A percentile compares a stretch with the other conserved stretches of the same genome.
phyloP scores from a whole-genome alignment of 495 filamentous ascomycete species.

The Patellaria atrata region DNA sequence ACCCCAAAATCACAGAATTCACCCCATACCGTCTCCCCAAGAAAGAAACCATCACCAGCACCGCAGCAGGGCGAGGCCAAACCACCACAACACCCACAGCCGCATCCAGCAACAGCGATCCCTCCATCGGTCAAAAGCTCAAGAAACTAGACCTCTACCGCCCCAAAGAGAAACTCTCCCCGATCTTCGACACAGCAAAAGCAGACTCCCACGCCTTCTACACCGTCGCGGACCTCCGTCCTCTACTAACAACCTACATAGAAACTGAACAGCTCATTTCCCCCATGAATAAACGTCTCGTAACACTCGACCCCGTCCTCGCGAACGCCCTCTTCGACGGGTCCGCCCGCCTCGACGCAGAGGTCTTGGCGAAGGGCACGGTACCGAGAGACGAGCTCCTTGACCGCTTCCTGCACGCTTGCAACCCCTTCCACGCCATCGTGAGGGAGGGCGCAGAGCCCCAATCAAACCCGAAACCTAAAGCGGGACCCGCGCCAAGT shows the following conservation, averaged over 20 bases:
- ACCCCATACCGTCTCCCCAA: conserved; percentile 49
- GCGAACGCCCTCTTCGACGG: conserved; percentile 44
- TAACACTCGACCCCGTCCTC: conserved; percentile 48
- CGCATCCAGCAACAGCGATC: conserved; percentile 29
- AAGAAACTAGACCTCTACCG: conserved; percentile 39
- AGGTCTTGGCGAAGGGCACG: conserved; percentile 42
- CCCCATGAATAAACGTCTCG: conserved; percentile 45
- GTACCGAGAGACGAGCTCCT: conserved; percentile 49
- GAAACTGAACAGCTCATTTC: conserved; percentile 36
- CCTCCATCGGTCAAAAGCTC: conserved; percentile 42
- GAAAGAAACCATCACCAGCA: conserved; percentile 31
- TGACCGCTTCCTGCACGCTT: conserved; percentile 41
- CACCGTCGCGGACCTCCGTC: conserved; percentile 37
- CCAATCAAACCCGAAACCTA: conserved; percentile 39
- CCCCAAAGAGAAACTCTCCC: conserved; percentile 41
- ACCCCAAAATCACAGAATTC: conserved; percentile 40
- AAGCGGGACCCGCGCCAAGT: conserved; percentile 46
- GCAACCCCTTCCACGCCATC: conserved; percentile 41
- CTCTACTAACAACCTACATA: conserved; percentile 37
- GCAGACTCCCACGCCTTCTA: conserved; percentile 37
- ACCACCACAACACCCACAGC: conserved; percentile 28
- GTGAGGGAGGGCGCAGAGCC: conserved; percentile 39
- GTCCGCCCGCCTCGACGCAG: conserved; percentile 36
- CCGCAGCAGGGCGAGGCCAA: conserved; percentile 30
- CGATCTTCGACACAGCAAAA: conserved; percentile 38